Evolutionary conservation across 2,329 filamentous ascomycete genomes (phyloP).

Genomic region (Sporothrix globosa): DNA sequence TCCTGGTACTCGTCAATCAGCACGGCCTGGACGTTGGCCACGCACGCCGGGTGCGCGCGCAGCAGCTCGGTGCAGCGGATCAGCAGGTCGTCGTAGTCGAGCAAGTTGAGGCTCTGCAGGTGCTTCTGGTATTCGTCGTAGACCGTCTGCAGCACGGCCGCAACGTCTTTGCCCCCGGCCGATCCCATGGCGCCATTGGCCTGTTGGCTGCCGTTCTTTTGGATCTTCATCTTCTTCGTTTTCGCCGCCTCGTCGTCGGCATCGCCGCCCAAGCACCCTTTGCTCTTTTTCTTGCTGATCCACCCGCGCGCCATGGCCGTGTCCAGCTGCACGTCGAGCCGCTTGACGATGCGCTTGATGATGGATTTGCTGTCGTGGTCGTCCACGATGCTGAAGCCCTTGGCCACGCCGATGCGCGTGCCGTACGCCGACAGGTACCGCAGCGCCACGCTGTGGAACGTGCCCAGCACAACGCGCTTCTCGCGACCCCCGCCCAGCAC

Average conservation of each 20-base stretch:
- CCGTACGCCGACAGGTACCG: conserved; percentile 85
- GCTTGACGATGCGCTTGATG: conserved; percentile 79
- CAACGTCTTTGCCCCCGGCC: conserved; percentile 41
- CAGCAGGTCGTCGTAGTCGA: conserved; percentile 94
- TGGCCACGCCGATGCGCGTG: conserved; percentile 75
- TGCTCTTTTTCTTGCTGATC: conserved; percentile 71
- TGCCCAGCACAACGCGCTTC: conserved; percentile 80
- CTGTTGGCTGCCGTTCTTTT: conserved; percentile 22
- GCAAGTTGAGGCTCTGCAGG: conserved; percentile 73
- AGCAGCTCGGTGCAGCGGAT: conserved; percentile 81
- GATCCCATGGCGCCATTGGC: conserved; percentile 30
- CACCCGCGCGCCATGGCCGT: conserved; percentile 70
- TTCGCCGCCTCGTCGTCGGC: conserved; percentile 47
- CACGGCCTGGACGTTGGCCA: conserved; percentile 86
- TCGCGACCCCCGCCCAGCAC: conserved; percentile 79
- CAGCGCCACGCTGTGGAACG: conserved; percentile 90
- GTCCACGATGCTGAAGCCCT: conserved; percentile 90
- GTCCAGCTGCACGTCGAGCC: conserved; percentile 65
- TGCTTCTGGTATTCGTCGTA: conserved; percentile 79
- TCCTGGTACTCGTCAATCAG: conserved; percentile 98
- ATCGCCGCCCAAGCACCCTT: conserved; percentile 49
- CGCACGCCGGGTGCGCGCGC: conserved; percentile 71
- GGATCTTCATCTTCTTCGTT: conserved; percentile 40
- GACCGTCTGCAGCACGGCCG: conserved; percentile 66
- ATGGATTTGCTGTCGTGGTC: conserved; percentile 78